phyloP scores from a whole-genome alignment of 805 yeast genomes.

The Candida ulmi region DNA sequence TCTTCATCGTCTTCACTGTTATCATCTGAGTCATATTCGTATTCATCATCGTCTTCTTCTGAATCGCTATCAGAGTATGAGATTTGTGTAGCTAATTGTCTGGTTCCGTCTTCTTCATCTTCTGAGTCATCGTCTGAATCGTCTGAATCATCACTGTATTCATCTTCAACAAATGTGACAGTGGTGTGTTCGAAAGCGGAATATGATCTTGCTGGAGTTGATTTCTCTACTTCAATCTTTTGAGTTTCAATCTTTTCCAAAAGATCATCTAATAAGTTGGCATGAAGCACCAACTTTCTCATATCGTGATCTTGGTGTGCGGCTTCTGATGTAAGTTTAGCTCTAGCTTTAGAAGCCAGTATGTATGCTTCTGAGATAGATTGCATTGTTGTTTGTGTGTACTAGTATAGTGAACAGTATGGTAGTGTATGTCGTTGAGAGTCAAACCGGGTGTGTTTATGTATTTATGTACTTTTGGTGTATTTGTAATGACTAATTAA shows the following conservation, averaged over 20 bases:
- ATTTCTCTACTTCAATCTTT: slow-evolving; percentile 2
- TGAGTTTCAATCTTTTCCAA: slow-evolving; percentile 20
- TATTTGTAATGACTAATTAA: not conserved
- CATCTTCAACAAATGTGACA: slow-evolving; percentile 9
- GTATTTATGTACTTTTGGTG: not conserved
- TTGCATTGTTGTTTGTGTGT: slow-evolving; percentile 7
- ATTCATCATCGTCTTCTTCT: slow-evolving; percentile 8
- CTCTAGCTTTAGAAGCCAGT: slow-evolving; percentile 20
- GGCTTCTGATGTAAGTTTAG: slow-evolving; percentile 22
- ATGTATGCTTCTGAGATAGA: slow-evolving; percentile 19
- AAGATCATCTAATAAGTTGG: slow-evolving; percentile 21
- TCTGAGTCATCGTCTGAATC: slow-evolving; percentile 8
- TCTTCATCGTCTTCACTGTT: slow-evolving; percentile 6
- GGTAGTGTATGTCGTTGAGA: not conserved
- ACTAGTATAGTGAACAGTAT: not conserved
- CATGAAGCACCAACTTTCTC: slow-evolving; percentile 21
- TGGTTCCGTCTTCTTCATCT: slow-evolving; percentile 5
- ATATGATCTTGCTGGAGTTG: not conserved
- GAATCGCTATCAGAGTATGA: slow-evolving; percentile 4
- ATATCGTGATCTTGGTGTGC: slow-evolving; percentile 19
- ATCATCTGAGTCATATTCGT: slow-evolving; percentile 10
- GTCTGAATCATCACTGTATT: slow-evolving; percentile 5
- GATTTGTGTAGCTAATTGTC: slow-evolving; percentile 1
- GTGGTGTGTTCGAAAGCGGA: slow-evolving; percentile 6
- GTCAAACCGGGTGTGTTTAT: no score